These are phyloP conservation scores for Vitis hybrid DNA, from an alignment of 177 flowering plant species.

Conservation along the genomic window DNA sequence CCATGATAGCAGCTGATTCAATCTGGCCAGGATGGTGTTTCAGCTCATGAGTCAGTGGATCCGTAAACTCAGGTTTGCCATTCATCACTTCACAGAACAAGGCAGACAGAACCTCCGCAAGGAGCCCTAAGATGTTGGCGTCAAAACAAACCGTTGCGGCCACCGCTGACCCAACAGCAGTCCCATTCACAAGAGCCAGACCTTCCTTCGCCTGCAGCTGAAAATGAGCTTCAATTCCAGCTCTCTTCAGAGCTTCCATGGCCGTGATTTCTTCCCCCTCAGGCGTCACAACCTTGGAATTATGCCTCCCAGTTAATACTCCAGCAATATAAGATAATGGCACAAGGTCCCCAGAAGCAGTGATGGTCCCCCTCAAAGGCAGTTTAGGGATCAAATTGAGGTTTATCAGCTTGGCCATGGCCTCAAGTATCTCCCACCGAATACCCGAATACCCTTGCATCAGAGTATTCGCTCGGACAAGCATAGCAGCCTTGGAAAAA, in stretches of 20 bases:
- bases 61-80: slow-evolving; percentile 48
- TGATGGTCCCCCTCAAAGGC: slow-evolving; percentile 47
- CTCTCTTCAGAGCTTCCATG: slow-evolving; percentile 37
- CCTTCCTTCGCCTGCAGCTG: slow-evolving; percentile 56
- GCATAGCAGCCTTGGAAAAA: slow-evolving; percentile 43
- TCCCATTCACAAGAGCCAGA: slow-evolving; percentile 44
- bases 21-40: slow-evolving; percentile 59
- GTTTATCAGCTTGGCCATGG: slow-evolving; percentile 39
- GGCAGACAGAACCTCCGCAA: slow-evolving; percentile 42
- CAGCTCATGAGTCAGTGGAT: slow-evolving; percentile 43
- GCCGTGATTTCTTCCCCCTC: slow-evolving; percentile 37
- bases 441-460: slow-evolving; percentile 48
- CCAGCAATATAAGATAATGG: slow-evolving; percentile 52
- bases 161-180: slow-evolving; percentile 52
- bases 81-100: slow-evolving; percentile 50
- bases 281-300: slow-evolving; percentile 31
- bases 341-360: slow-evolving; percentile 52
- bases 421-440: slow-evolving; percentile 36
- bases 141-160: slow-evolving; percentile 51
- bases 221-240: slow-evolving; percentile 34
- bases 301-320: slow-evolving; percentile 37
- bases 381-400: slow-evolving; percentile 39
- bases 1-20: slow-evolving; percentile 51
- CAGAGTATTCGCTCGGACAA: slow-evolving; percentile 41
- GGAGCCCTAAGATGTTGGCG: slow-evolving; percentile 39